phyloP scores from a whole-genome alignment of 441 rosid species.

The Gossypium laxum region DNA sequence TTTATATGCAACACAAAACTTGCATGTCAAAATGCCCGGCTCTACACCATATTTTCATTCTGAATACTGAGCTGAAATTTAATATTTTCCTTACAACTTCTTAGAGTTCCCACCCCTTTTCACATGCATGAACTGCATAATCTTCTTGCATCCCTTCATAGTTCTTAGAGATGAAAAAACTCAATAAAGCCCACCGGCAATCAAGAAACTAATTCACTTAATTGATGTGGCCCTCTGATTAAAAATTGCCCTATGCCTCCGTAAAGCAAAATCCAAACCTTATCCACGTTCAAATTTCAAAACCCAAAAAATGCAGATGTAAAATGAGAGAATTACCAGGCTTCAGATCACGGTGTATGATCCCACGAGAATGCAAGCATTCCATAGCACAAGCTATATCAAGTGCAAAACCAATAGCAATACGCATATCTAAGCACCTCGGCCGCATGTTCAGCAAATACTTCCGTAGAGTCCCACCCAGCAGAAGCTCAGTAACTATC shows the following conservation, averaged over 20 bases:
- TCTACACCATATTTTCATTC: not conserved
- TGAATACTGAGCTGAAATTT: not conserved
- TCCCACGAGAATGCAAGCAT: conserved; percentile 79
- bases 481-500: conserved; percentile 67
- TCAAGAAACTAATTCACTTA: not conserved
- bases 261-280: not conserved
- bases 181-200: not conserved
- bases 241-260: not conserved
- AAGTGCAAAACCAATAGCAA: conserved; percentile 72
- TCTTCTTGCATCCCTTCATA: not conserved
- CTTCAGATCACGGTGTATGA: conserved; percentile 87
- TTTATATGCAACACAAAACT: not conserved
- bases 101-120: not conserved
- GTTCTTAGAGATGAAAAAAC: not conserved
- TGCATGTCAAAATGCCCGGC: not conserved
- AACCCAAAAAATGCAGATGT: not conserved
- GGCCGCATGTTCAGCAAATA: conserved; percentile 63
- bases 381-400: conserved; percentile 95
- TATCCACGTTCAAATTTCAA: not conserved
- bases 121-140: not conserved
- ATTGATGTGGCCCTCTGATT: not conserved
- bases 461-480: conserved; percentile 76
- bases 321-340: conserved; percentile 45
- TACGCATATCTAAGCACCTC: conserved; percentile 43
- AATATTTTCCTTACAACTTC: not conserved